Evolutionary conservation across 1,284 basidiomycete genomes (phyloP).

Genomic region (Cutaneotrichosporon cavernicola): DNA sequence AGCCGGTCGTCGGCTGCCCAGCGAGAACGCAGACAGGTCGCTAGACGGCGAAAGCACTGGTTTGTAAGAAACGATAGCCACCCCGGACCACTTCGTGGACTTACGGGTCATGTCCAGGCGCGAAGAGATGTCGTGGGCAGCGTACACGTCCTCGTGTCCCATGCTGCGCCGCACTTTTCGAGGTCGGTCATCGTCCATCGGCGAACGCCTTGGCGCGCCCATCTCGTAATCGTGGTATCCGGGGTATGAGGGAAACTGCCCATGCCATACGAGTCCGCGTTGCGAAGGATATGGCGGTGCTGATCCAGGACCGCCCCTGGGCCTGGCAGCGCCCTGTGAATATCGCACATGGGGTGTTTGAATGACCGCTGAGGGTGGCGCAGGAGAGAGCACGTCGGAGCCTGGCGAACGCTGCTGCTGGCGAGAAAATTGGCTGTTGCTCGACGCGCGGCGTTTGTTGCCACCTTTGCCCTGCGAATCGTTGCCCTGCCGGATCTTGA

Average conservation of each 20-base stretch:
- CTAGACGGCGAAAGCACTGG: constrained; percentile 33
- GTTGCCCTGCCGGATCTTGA: constrained; percentile 52
- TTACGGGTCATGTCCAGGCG: constrained; percentile 20
- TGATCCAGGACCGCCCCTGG: neutral
- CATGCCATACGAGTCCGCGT: constrained; percentile 10
- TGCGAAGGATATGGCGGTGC: constrained; percentile 2
- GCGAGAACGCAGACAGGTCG: constrained; percentile 42
- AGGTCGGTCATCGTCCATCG: constrained; percentile 8
- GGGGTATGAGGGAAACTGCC: constrained; percentile 3
- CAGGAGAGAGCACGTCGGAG: constrained; percentile 1
- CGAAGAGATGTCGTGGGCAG: constrained; percentile 17
- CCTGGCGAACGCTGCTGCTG: constrained; percentile 8
- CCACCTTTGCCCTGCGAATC: constrained; percentile 35
- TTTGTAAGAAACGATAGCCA: neutral
- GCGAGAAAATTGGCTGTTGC: neutral
- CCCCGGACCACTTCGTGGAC: constrained; percentile 1
- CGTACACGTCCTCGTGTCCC: constrained; percentile 14
- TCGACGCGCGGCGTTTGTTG: constrained; percentile 13
- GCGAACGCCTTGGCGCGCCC: neutral
- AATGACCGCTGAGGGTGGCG: neutral
- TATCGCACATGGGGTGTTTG: constrained; percentile 10
- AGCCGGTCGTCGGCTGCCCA: constrained; percentile 21
- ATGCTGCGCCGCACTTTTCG: constrained; percentile 18
- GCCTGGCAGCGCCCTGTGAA: neutral
- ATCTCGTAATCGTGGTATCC: constrained; percentile 6